These are phyloP conservation scores for Pseudopithomyces chartarum DNA, from an alignment of 2,329 filamentous ascomycete genomes.

Conservation along the genomic window DNA sequence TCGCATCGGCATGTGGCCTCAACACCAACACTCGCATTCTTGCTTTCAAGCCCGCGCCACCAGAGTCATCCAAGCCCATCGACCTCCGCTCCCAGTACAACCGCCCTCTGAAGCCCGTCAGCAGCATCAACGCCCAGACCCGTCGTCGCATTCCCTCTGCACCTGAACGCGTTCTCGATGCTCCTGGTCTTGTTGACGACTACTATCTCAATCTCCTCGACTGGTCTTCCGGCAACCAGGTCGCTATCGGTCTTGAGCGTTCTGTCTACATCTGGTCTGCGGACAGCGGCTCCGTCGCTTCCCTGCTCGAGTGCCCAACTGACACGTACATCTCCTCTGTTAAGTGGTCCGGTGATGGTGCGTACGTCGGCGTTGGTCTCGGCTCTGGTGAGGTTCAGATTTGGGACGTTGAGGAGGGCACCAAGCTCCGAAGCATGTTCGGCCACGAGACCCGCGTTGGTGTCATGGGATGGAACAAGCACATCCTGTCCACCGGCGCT, in stretches of 20 bases:
- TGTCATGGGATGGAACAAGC: slow-evolving; percentile 99
- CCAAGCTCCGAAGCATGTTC: slow-evolving; percentile 97
- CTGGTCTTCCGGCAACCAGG: slow-evolving; percentile 97
- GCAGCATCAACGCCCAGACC: slow-evolving; percentile 78
- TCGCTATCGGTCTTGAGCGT: slow-evolving; percentile 95
- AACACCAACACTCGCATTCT: slow-evolving; percentile 94
- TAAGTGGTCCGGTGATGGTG: slow-evolving; percentile 97
- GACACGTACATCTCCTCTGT: slow-evolving; percentile 98
- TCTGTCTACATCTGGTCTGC: slow-evolving; percentile 99
- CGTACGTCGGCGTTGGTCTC: slow-evolving; percentile 93
- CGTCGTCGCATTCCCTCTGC: slow-evolving; percentile 91
- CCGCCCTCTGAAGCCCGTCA: slow-evolving; percentile 82
- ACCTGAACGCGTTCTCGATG: slow-evolving; percentile 94
- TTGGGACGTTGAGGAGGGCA: slow-evolving; percentile 95
- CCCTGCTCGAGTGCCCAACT: slow-evolving; percentile 81
- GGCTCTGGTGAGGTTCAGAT: slow-evolving; percentile 97
- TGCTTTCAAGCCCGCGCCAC: slow-evolving; percentile 97
- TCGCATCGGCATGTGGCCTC: slow-evolving; percentile 90
- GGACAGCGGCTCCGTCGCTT: slow-evolving; percentile 86
- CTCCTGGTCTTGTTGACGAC: slow-evolving; percentile 93
- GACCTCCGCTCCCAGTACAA: slow-evolving; percentile 98
- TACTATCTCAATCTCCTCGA: slow-evolving; percentile 99
- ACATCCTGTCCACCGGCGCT: slow-evolving; percentile 91
- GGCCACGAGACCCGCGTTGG: slow-evolving; percentile 96
- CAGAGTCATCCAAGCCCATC: slow-evolving; percentile 97